Evolutionary conservation across 495 filamentous ascomycete genomes (phyloP), one percentile per base, ranked within the genome.

Genomic region (Penicillium desertorum): DNA sequence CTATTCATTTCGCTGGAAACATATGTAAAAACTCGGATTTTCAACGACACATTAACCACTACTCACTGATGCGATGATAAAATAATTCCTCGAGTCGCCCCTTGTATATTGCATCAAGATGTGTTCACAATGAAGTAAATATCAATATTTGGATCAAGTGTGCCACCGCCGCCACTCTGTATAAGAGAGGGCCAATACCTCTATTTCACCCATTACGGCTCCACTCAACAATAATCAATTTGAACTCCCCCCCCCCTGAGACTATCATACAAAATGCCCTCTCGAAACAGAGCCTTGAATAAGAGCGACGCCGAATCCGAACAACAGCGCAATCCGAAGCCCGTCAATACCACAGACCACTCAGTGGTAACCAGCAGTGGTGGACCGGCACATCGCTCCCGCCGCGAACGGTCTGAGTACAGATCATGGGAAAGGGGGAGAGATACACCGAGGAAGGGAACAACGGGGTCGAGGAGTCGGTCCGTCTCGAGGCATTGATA

Each of bases 401-500:
- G 62, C 8, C 57, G 62, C 1, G 43, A 62, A 20, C 54, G 67
- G 14, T 64, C 63, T 6, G 63, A 66, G 45, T 66, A 66, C 46
- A 54, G 58, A 3, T 58, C 49, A 4, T 62, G 61, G 61, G 47
- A 55, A 32, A 52, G 62, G 9, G 51, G 57, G 4, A 65, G 51
- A 32, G 56, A 64, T 27, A 29, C 37, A 43, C 55, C 41, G 3
- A 41, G 17, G 0, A 45, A 11, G 20, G 62, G 62, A n/a, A 56
- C 12, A 30, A 69, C 67, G n/a, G 67, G 67, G 10, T 58, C 64
- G 4, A 70, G 58, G 45, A 48, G 54, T 60, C 43, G 67, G 5
- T 65, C 64, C 0, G 53, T 16, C 3, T 65, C 67, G n/a, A 58
- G 62, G 32, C 67, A 70, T 60, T 70, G 54, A 67, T 7, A 39